Base-by-base conservation (phyloP, 352 stramenopile species). In the Pythium diclinum region DNA sequence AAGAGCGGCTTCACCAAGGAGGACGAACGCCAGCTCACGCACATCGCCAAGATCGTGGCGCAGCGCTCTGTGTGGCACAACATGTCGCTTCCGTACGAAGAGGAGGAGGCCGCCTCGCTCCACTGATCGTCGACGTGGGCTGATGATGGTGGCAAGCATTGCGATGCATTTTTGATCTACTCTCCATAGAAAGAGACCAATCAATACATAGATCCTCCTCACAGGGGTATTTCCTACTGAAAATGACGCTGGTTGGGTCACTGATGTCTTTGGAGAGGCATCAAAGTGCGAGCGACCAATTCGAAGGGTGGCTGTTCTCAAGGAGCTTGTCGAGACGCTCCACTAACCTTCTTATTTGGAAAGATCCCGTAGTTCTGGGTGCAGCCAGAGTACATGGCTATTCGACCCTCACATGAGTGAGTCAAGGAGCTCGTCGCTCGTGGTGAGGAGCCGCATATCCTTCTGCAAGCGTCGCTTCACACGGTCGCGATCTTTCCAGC, bases 41-140 rank as follows among this genome's bases (percentile, higher is more conserved):
- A 85, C 56, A 79, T 90, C 46, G 79, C 79, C 28, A 72, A 72
- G 32, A 61, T 89, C 52, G 65, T 90, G 65, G 72, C 83, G 17
- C 72, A 81, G 54, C 74, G 73, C 25, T 89, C 74, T 44, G 79
- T 90, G 72, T 92, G 83, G 83, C 72, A 76, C 63, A 92, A 85
- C 69, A 58, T 86, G 32, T 65, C 65, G 33, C 67, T 90, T 49
- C 74, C 78, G 19, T 90, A 70, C 56, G 32, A 66, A 6, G 55
- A 53, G 19, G 36, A 30, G 16, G 9, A n/a, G 10, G 23, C 23
- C 17, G 36, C 21, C 14, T 32, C 40, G 10, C 28, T 30, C 36
- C 28, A 38, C 23, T 64, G 10, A 32, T 38, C 46, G 44, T 14
- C 5, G 19, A 59, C 30, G 1, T 17, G 8, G 28, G 7, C 51